Percentiles rank a stretch among this genome's conserved stretches.
Conservation (phyloP, 352 stramenopile genomes). For the Phytophthora megakarya region DNA sequence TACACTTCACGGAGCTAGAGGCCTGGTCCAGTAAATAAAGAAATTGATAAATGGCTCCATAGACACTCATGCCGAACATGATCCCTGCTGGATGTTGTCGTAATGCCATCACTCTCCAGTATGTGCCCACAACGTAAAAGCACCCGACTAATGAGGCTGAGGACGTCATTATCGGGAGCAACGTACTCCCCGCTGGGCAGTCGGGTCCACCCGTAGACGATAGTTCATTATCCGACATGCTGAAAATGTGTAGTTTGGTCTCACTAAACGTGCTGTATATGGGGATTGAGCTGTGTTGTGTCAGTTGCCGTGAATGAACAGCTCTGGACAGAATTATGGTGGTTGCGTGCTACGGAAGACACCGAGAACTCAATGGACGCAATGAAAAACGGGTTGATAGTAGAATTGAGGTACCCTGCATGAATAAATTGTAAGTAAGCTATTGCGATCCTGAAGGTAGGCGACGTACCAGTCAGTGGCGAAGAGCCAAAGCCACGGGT, state of each 20-base stretch:
- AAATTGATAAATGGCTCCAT: constrained; percentile 83
- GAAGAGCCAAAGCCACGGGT: constrained; percentile 32
- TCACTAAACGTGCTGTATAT: neutral
- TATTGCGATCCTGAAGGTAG: neutral
- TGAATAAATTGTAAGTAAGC: constrained; percentile 14
- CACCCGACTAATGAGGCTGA: constrained; percentile 71
- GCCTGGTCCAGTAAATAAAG: constrained; percentile 68
- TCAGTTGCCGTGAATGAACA: too few relatives aligned
- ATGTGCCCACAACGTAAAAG: constrained; percentile 80
- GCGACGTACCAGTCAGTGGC: constrained; percentile 35
- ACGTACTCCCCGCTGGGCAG: constrained; percentile 49
- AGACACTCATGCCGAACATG: constrained; percentile 88
- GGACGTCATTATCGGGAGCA: constrained; percentile 70
- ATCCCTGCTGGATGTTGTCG: constrained; percentile 83
- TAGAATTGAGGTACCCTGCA: constrained; percentile 31
- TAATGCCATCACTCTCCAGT: constrained; percentile 65
- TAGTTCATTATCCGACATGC: constrained; percentile 22
- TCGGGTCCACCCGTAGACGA: constrained; percentile 23
- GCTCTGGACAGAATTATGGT: constrained; percentile 9
- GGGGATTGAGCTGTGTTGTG: neutral
- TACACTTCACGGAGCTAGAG: constrained; percentile 52
- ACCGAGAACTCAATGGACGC: constrained; percentile 1
- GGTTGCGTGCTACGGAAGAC: constrained; percentile 10
- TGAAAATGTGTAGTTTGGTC: neutral
- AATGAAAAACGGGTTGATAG: neutral